Evolutionary conservation across 176 grass and related monocot species (phyloP).

Genomic region (Oryza rufipogon): DNA sequence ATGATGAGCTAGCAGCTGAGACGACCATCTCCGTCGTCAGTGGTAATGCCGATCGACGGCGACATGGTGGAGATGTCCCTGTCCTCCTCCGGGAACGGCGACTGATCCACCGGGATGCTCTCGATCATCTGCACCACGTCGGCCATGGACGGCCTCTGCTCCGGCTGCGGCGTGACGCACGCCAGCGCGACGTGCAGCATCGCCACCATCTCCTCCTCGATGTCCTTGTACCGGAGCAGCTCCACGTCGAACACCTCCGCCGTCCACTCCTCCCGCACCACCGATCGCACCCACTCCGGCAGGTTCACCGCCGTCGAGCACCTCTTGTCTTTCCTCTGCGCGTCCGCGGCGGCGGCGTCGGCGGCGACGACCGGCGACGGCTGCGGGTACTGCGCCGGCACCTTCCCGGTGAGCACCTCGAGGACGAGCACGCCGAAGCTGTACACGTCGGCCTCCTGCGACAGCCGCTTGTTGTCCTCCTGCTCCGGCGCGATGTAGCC

Average conservation of each 20-base stretch:
- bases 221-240: constrained; percentile 75
- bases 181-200: constrained; percentile 75
- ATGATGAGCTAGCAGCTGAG: constrained; percentile 50
- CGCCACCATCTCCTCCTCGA: constrained; percentile 88
- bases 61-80: constrained; percentile 41
- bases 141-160: constrained; percentile 67
- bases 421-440: constrained; percentile 80
- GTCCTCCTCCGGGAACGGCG: constrained; percentile 55
- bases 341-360: neutral
- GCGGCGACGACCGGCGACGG: neutral
- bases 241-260: constrained; percentile 88
- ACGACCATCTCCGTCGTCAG: constrained; percentile 50
- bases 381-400: constrained; percentile 47
- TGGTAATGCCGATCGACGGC: constrained; percentile 54
- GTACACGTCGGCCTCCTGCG: constrained; percentile 82
- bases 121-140: constrained; percentile 82
- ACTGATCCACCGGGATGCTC: constrained; percentile 63
- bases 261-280: constrained; percentile 86
- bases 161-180: constrained; percentile 53
- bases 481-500: constrained; percentile 73
- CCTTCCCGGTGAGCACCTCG: constrained; percentile 69
- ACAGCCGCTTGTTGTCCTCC: constrained; percentile 52
- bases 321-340: constrained; percentile 36
- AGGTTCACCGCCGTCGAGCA: constrained; percentile 29
- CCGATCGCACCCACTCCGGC: constrained; percentile 72